Evolutionary conservation across 108 stramenopile genomes (phyloP).

Genomic region (Cyclotella choctawhatcheeana): DNA sequence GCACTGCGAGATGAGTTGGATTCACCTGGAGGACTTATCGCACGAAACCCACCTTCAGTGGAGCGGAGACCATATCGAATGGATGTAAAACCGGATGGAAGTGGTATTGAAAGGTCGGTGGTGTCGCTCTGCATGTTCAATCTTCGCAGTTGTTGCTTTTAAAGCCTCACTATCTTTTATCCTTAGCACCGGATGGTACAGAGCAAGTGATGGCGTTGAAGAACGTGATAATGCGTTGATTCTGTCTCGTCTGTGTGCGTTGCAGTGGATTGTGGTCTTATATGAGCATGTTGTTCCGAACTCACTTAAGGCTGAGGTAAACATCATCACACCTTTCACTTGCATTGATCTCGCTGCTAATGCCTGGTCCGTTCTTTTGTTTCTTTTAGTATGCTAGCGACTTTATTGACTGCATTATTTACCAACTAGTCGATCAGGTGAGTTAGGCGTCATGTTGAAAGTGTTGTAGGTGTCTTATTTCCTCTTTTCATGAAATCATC

Average conservation of each 20-base stretch:
- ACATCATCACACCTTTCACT: neutral
- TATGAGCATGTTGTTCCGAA: slow-evolving; percentile 87
- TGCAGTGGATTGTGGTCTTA: slow-evolving; percentile 87
- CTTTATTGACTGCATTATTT: slow-evolving; percentile 83
- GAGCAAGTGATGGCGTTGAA: slow-evolving; percentile 58
- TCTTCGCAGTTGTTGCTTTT: too few species aligned
- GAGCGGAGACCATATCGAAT: slow-evolving; percentile 84
- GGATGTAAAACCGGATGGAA: slow-evolving; percentile 87
- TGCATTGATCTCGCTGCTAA: neutral
- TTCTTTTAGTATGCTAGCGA: slow-evolving; percentile 74
- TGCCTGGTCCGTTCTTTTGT: neutral
- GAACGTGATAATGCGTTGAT: slow-evolving; percentile 69
- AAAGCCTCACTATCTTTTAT: neutral
- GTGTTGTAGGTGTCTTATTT: too few species aligned
- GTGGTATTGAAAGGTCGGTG: slow-evolving; percentile 68
- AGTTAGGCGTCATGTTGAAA: too few species aligned
- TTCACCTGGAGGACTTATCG: slow-evolving; percentile 80
- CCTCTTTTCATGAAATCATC: too few species aligned
- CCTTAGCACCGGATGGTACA: slow-evolving; percentile 80
- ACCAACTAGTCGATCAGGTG: slow-evolving; percentile 83
- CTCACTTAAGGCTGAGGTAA: slow-evolving; percentile 83
- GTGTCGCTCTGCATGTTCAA: too few species aligned
- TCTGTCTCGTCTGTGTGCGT: slow-evolving; percentile 79
- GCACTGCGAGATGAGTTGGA: slow-evolving; percentile 87
- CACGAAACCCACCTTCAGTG: slow-evolving; percentile 73